phyloP scores from a whole-genome alignment of 768 basidiomycete genomes.

The Tremella yokohamensis region DNA sequence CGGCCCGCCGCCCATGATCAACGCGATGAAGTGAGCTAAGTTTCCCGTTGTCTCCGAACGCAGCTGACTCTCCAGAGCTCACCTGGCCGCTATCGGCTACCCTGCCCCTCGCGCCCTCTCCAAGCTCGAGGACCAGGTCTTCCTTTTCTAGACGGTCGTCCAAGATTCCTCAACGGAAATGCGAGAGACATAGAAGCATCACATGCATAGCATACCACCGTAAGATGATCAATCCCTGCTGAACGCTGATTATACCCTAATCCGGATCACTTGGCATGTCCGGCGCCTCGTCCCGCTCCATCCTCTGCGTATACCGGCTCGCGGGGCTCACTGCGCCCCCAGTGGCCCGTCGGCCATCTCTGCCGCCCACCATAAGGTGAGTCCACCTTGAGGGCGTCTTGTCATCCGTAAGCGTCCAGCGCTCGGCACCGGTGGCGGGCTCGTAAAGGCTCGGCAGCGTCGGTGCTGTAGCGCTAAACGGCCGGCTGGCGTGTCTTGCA shows the following conservation, averaged over 20 bases:
- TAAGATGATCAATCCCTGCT: background rate
- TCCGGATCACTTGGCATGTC: background rate
- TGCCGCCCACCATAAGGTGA: background rate
- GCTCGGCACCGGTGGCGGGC: conserved; percentile 18
- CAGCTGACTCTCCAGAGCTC: conserved; percentile 60
- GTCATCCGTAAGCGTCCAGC: conserved; percentile 10
- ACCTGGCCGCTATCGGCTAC: conserved; percentile 81
- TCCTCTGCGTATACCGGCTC: conserved; percentile 9
- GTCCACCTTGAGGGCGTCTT: background rate
- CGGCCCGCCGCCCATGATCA: conserved; percentile 69
- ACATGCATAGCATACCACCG: background rate
- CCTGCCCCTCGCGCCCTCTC: conserved; percentile 82
- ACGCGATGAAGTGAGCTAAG: conserved; percentile 66
- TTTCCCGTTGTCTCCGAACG: background rate
- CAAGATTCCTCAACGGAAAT: background rate
- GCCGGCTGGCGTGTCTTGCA: background rate
- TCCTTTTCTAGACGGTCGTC: conserved; percentile 42
- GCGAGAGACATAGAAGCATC: background rate
- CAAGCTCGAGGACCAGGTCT: conserved; percentile 73
- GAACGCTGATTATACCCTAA: conserved; percentile 2
- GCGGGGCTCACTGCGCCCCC: conserved; percentile 3
- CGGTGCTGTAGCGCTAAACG: conserved; percentile 1
- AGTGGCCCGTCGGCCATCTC: background rate
- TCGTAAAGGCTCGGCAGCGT: conserved; percentile 28
- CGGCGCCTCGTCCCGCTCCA: background rate